These are phyloP conservation scores for Herpetomonas tarakana DNA, from an alignment of 208 protist genomes.

Conservation along the genomic window DNA sequence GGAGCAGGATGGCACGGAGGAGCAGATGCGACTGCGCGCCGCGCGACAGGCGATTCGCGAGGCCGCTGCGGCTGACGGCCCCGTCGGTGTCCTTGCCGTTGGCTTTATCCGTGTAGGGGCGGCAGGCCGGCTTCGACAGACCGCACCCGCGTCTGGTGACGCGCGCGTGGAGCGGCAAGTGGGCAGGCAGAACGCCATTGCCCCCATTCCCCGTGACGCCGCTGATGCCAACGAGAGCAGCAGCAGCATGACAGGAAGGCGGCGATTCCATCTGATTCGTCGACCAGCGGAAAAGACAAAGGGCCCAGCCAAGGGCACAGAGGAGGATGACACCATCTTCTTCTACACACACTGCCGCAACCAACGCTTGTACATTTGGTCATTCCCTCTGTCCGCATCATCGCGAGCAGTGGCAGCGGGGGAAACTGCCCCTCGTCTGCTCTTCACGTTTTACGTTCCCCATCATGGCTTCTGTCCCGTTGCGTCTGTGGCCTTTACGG, in stretches of 20 bases:
- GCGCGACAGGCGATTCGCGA: neutral
- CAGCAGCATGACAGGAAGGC: neutral
- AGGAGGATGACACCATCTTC: constrained; percentile 11
- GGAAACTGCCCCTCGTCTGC: constrained; percentile 12
- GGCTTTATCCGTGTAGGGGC: constrained; percentile 22
- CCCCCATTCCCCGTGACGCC: no score
- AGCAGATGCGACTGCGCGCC: neutral
- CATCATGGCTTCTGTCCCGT: constrained; percentile 75
- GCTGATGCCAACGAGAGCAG: no score
- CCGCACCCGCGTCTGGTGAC: no score
- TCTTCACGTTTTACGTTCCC: constrained; percentile 47
- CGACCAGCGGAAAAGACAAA: neutral
- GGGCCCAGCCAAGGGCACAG: neutral
- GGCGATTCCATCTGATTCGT: neutral
- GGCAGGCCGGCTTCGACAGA: neutral
- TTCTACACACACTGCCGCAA: constrained; percentile 85
- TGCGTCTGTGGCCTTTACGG: constrained; percentile 19
- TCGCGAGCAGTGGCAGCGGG: neutral
- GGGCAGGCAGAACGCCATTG: neutral
- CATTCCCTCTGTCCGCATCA: neutral
- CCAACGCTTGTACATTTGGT: constrained; percentile 71
- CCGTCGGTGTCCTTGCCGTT: constrained; percentile 21
- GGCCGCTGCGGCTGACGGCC: neutral
- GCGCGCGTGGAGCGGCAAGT: no score
- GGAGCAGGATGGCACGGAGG: neutral